Percentiles rank a stretch among this genome's conserved stretches.
phyloP scores from a whole-genome alignment of 129 eudicot species.

The Scalesia atractyloides region DNA sequence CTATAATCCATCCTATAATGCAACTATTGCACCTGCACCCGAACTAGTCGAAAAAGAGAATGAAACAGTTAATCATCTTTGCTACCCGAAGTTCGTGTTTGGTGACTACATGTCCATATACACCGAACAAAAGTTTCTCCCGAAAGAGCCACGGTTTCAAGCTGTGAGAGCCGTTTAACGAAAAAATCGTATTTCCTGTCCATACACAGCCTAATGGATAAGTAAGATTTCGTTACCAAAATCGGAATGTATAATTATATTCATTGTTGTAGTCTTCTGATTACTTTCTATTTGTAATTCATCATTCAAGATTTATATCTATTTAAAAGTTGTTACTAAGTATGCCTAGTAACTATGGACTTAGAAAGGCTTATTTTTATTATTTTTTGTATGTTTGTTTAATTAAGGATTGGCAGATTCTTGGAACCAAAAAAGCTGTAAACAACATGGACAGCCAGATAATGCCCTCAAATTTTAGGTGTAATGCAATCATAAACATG shows the following conservation, averaged over 20 bases:
- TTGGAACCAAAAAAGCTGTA: constrained; percentile 16
- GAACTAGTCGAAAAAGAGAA: constrained; percentile 35
- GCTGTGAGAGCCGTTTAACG: constrained; percentile 47
- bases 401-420: constrained; percentile 4
- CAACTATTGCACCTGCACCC: constrained; percentile 57
- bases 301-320: neutral
- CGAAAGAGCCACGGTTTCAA: constrained; percentile 84
- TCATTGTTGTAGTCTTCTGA: neutral
- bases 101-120: constrained; percentile 81
- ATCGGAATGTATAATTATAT: neutral
- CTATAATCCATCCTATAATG: constrained; percentile 59
- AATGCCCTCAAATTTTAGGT: neutral
- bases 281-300: neutral
- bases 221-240: neutral
- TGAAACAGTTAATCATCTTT: constrained; percentile 2
- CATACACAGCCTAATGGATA: neutral
- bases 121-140: constrained; percentile 70
- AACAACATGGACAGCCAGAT: constrained; percentile 34
- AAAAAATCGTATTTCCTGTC: neutral
- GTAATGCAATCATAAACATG: constrained; percentile 18
- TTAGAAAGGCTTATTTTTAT: neutral
- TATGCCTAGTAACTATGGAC: neutral
- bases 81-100: constrained; percentile 66
- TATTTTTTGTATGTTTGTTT: neutral
- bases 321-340: neutral